Evolutionary conservation across 2,329 filamentous ascomycete genomes (phyloP).

Genomic region (Cladophialophora exuberans): DNA sequence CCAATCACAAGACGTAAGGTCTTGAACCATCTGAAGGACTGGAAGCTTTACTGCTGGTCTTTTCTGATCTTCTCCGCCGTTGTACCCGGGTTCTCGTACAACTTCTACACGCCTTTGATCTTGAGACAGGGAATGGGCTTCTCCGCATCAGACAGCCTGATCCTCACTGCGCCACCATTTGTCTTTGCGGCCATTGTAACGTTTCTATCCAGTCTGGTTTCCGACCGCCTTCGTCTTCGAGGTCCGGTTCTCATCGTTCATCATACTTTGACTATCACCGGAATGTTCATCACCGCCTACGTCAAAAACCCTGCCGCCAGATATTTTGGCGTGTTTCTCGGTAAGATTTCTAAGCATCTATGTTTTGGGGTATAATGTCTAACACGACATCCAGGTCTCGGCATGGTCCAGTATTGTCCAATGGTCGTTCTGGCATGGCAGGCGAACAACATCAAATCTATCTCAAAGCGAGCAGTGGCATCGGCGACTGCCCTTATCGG

Average conservation of each 20-base stretch:
- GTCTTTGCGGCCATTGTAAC: constrained; percentile 41
- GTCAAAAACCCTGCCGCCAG: constrained; percentile 12
- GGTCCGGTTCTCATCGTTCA: constrained; percentile 28
- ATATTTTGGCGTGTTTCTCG: constrained; percentile 30
- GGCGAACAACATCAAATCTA: constrained; percentile 39
- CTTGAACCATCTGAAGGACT: constrained; percentile 39
- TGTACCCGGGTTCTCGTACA: constrained; percentile 42
- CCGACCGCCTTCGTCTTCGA: constrained; percentile 27
- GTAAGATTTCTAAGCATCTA: constrained; percentile 34
- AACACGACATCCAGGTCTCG: constrained; percentile 30
- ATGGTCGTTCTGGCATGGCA: constrained; percentile 38
- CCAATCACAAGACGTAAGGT: constrained; percentile 33
- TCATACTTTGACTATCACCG: constrained; percentile 20
- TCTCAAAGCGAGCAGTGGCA: constrained; percentile 37
- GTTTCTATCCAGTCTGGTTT: constrained; percentile 34
- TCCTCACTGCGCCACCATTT: constrained; percentile 40
- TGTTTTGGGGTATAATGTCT: not conserved
- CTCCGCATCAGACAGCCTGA: constrained; percentile 38
- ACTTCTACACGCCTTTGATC: constrained; percentile 41
- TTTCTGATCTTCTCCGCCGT: constrained; percentile 12
- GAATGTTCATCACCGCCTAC: constrained; percentile 28
- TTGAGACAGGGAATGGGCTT: constrained; percentile 43
- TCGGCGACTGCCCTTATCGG: constrained; percentile 38
- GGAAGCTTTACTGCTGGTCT: constrained; percentile 38
- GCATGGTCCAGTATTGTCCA: constrained; percentile 36